Evolutionary conservation across 768 basidiomycete species (phyloP), one percentile per base, ranked within the genome.

Genomic region (Kwoniella dendrophila): DNA sequence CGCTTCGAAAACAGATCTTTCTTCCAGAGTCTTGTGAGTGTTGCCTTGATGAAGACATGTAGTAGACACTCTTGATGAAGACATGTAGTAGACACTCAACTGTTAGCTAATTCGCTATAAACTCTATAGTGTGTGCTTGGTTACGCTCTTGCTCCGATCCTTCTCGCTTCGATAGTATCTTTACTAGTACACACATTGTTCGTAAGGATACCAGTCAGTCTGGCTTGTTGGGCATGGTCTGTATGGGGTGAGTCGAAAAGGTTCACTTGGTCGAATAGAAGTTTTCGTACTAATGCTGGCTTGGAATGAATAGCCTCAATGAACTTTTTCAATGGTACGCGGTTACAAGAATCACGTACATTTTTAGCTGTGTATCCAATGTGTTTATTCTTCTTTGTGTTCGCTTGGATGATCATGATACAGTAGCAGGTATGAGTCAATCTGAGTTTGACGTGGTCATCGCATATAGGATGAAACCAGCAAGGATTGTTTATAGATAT

Each of bases 401-500:
- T 96, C 40, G 90, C 92, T 2, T 95, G 92, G 92, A 95, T 95
- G 92, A 94, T 95, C 68, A 82, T 95, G 71, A 94, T 95, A 67
- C 90, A 92, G 79, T 94, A 62, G 26, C 3, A 5, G 3, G 32
- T 52, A 24, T 7, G 32, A 34, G n/a, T 20, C n/a, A 20, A 50
- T 18, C 22, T 12, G 22, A 16, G 47, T 48, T 22, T 48, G 33
- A 12, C 16, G 14, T 29, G 7, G 12, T 14, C 27, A 29, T 30
- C 27, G 14, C 27, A 27, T 48, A 48, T 48, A 12, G 6, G 10
- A 11, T 11, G 6, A 8, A 44, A 11, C 43, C 6, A 44, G 11
- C 16, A 7, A 14, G 29, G 12, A 5, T 20, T 5, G 14, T 16
- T 52, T 52, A 38, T 52, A 52, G 32, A 29, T 24, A 38, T 27